These are phyloP conservation scores for Phyllachora maydis DNA, from an alignment of 2,329 filamentous ascomycete genomes.

Conservation along the genomic window DNA sequence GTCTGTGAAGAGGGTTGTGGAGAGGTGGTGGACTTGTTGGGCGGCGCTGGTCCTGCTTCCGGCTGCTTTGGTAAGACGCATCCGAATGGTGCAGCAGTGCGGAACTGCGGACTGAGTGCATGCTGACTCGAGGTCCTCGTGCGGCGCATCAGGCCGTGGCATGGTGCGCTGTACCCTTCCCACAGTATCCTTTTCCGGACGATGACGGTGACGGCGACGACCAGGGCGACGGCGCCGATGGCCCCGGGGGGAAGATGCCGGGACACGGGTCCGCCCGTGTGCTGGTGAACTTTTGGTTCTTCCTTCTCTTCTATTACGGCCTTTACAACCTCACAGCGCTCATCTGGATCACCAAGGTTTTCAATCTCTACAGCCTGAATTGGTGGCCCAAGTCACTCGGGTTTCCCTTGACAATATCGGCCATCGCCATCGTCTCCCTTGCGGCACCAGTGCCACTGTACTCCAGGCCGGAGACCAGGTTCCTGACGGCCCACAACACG, in stretches of 20 bases:
- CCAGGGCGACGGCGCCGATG: constrained; percentile 6
- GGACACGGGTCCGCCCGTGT: constrained; percentile 44
- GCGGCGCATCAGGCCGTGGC: constrained; percentile 36
- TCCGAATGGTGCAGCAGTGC: no score
- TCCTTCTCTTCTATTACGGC: constrained; percentile 48
- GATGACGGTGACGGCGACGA: constrained; percentile 16
- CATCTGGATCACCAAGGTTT: constrained; percentile 52
- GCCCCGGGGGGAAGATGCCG: constrained; percentile 21
- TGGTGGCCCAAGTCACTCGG: constrained; percentile 48
- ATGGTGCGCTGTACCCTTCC: constrained; percentile 46
- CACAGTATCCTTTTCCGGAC: constrained; percentile 33
- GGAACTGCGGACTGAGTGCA: no score
- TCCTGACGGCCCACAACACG: constrained; percentile 40
- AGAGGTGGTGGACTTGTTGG: constrained; percentile 44
- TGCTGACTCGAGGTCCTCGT: constrained; percentile 23
- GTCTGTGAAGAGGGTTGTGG: constrained; percentile 35
- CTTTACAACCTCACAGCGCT: constrained; percentile 47
- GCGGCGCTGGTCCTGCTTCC: constrained; percentile 38
- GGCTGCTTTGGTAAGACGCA: no score
- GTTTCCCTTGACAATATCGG: constrained; percentile 40
- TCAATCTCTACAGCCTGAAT: constrained; percentile 50
- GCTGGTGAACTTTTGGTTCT: constrained; percentile 52
- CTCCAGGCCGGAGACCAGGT: constrained; percentile 26
- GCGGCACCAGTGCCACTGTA: constrained; percentile 39
- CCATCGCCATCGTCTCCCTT: constrained; percentile 39